Evolutionary conservation across 129 eudicot genomes (phyloP).

Genomic region (Saposhnikovia divaricata): DNA sequence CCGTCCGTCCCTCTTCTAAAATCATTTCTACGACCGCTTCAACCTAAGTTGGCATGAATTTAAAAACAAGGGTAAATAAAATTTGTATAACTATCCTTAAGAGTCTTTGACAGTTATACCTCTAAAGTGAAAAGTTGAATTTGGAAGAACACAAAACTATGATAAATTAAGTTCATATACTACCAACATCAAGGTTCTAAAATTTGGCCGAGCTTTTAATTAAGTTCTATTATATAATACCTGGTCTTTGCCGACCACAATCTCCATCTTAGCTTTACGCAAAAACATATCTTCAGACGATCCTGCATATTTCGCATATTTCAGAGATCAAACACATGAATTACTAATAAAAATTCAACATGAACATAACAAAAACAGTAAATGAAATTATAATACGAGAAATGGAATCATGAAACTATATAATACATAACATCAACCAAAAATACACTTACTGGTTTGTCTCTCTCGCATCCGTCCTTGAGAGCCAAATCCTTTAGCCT

Average conservation of each 20-base stretch:
- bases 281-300: conserved; percentile 48
- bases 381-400: not conserved
- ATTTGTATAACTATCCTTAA: not conserved
- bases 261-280: conserved; percentile 50
- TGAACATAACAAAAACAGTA: not conserved
- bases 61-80: not conserved
- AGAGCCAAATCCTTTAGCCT: conserved; percentile 63
- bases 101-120: not conserved
- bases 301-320: conserved; percentile 21
- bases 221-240: conserved; percentile 11
- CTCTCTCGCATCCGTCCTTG: conserved; percentile 58
- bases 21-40: conserved; percentile 42
- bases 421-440: not conserved
- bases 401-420: not conserved
- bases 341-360: conserved; percentile 1
- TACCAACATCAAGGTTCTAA: not conserved
- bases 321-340: not conserved
- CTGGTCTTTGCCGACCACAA: conserved; percentile 59
- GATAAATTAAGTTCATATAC: too few relatives aligned
- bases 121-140: not conserved
- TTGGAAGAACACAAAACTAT: not conserved
- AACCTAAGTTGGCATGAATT: conserved; percentile 25
- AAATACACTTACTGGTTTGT: conserved; percentile 42
- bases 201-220: not conserved
- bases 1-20: conserved; percentile 49